A percentile compares a stretch with the other conserved stretches of the same genome.
Conservation (phyloP, 2,329 filamentous ascomycete genomes). For the Colletotrichum tropicale region DNA sequence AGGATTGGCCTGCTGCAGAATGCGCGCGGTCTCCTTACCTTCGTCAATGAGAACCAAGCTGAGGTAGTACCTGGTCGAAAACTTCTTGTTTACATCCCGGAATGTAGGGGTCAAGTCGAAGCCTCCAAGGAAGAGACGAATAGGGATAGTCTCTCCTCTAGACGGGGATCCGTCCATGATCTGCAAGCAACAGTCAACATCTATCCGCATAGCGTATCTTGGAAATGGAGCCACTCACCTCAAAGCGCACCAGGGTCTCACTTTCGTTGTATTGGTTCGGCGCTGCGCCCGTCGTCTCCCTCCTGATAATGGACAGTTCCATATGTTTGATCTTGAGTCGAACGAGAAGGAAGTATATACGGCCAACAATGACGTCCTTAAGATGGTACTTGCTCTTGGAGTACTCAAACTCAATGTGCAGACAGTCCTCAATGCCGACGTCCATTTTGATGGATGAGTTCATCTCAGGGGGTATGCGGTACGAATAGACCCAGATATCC, state of each 20-base stretch:
- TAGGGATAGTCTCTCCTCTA: constrained; percentile 92
- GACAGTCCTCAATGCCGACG: constrained; percentile 97
- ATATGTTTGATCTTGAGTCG: constrained; percentile 99
- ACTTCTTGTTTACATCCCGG: constrained; percentile 99
- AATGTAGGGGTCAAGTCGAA: constrained; percentile 98
- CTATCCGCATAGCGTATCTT: not conserved
- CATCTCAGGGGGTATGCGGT: constrained; percentile 96
- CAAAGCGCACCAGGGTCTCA: constrained; percentile 95
- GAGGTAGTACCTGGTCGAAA: constrained; percentile 96
- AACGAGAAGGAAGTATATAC: constrained; percentile 97
- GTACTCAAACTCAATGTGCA: constrained; percentile 99
- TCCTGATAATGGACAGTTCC: constrained; percentile 96
- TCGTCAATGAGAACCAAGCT: constrained; percentile 96
- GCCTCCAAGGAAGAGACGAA: constrained; percentile 93
- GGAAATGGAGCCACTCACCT: constrained; percentile 57
- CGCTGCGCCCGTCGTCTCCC: constrained; percentile 94
- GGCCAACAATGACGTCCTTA: constrained; percentile 97
- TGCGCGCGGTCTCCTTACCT: constrained; percentile 53
- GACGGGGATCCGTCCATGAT: constrained; percentile 99
- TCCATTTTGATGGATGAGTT: constrained; percentile 99
- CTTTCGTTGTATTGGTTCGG: constrained; percentile 99
- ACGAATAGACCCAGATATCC: constrained; percentile 99
- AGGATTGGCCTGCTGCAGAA: not conserved
- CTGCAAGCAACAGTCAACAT: constrained; percentile 40
- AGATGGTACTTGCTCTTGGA: constrained; percentile 99